Base-by-base conservation (phyloP, 1,139 yeast genomes). In the Kluyveromyces marxianus region DNA sequence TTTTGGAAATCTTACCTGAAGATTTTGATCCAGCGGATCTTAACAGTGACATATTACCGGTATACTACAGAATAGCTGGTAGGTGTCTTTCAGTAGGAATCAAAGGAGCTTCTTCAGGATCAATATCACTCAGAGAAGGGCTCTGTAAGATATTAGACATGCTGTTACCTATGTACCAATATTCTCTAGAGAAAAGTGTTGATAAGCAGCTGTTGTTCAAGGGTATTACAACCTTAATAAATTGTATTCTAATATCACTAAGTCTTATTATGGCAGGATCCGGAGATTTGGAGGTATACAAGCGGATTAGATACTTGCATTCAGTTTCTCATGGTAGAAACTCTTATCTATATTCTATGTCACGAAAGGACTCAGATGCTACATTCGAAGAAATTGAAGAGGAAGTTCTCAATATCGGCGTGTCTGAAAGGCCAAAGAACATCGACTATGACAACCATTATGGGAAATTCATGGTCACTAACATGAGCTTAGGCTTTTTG, bases 251-350 rank as follows among this genome's bases (percentile, higher is more conserved):
- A 1, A 64, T 89, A 8, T 76, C 92, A 21, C 66, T 77, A 10
- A 76, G 96, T 0, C 71, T 87, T 32, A 75, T 89, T 0, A 86
- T 88, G 88, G 90, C 96, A 1, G 96, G 96, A 1, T 79, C 90
- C 25, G 98, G 98, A 1, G 97, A 92, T 61, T 66, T 90, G 45
- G 84, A 80, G 45, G 77, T 83, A 0, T 76, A 92, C 54, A 74
- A 92, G 56, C 71, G 96, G 47, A 67, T 88, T 38, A 73, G 96
- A 50, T 75, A 76, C 25, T 65, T 88, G 34, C 88, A 87, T 60
- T 83, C 75, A 74, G 54, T 57, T 10, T 51, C 60, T 4, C 53
- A 57, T 5, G 67, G 67, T 1, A 54, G 48, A 28, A 43, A 52
- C 41, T 58, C 64, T 8, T 62, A 60, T 44, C 42, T 61, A 14